Evolutionary conservation across 2,329 filamentous ascomycete genomes (phyloP).

Genomic region (Botryotinia narcissicola): DNA sequence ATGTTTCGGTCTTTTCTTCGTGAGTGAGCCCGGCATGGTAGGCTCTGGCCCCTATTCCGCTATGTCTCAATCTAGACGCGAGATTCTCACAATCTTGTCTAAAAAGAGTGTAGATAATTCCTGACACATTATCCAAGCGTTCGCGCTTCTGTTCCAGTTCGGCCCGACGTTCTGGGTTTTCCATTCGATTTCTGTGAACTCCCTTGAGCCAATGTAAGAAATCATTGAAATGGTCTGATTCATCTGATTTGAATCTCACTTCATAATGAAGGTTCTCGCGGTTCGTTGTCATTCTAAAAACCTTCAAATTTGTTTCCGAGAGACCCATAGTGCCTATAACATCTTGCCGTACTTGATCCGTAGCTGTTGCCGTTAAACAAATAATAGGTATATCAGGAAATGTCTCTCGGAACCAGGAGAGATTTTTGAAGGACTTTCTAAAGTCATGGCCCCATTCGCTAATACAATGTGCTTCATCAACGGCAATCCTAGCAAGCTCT

Average conservation of each 20-base stretch:
- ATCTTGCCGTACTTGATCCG: constrained; percentile 74
- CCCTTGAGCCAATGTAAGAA: constrained; percentile 73
- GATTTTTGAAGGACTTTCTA: constrained; percentile 82
- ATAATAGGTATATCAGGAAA: constrained; percentile 88
- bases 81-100: constrained; percentile 72
- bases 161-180: constrained; percentile 51
- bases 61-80: constrained; percentile 60
- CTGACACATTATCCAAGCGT: constrained; percentile 63
- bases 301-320: constrained; percentile 59
- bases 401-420: constrained; percentile 79
- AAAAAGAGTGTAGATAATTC: constrained; percentile 78
- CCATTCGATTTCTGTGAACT: constrained; percentile 68
- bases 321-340: constrained; percentile 74
- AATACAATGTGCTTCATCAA: constrained; percentile 96
- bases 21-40: constrained; percentile 70
- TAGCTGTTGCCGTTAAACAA: constrained; percentile 90
- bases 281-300: constrained; percentile 80
- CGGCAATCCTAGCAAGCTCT: constrained; percentile 82
- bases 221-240: constrained; percentile 68
- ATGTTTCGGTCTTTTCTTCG: constrained; percentile 67
- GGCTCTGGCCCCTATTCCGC: constrained; percentile 70
- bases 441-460: constrained; percentile 99
- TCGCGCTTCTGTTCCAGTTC: constrained; percentile 56
- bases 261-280: constrained; percentile 88
- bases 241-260: constrained; percentile 76